phyloP scores from a whole-genome alignment of 2,329 filamentous ascomycete genomes.

The Atkinsonella texensis region DNA sequence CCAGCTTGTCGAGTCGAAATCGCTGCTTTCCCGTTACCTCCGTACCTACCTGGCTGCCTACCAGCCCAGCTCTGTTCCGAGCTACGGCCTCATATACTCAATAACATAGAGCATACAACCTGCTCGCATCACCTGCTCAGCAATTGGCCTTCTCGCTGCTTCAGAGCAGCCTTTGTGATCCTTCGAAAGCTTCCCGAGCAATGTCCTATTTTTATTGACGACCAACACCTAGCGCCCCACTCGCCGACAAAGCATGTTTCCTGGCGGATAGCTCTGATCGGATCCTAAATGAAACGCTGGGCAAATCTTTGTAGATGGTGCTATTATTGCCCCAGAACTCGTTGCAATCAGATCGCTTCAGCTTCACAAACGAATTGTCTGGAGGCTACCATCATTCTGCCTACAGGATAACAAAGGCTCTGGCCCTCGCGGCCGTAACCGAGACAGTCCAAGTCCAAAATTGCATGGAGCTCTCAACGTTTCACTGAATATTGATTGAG shows the following conservation, averaged over 20 bases:
- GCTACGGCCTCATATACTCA: too few species aligned
- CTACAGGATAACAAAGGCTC: background rate
- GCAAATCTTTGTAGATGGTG: background rate
- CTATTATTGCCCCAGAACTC: background rate
- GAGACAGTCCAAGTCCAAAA: background rate
- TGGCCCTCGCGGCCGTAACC: background rate
- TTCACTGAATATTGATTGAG: constrained; percentile 20
- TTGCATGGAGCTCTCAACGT: constrained; percentile 16
- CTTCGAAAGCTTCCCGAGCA: background rate
- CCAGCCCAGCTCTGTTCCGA: background rate
- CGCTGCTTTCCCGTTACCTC: background rate
- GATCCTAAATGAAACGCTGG: background rate
- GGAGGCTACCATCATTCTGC: background rate
- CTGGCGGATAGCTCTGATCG: background rate
- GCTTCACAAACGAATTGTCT: background rate
- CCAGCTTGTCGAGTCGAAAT: background rate
- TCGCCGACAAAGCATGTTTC: background rate
- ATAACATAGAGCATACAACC: too few species aligned
- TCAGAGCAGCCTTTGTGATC: background rate
- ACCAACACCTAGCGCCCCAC: background rate
- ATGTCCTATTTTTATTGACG: background rate
- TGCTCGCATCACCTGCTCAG: too few species aligned
- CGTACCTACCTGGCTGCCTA: background rate
- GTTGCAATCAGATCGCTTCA: background rate
- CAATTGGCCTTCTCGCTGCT: too few species aligned